Conservation (phyloP, 805 yeast genomes). For the Candida tammaniensis region DNA sequence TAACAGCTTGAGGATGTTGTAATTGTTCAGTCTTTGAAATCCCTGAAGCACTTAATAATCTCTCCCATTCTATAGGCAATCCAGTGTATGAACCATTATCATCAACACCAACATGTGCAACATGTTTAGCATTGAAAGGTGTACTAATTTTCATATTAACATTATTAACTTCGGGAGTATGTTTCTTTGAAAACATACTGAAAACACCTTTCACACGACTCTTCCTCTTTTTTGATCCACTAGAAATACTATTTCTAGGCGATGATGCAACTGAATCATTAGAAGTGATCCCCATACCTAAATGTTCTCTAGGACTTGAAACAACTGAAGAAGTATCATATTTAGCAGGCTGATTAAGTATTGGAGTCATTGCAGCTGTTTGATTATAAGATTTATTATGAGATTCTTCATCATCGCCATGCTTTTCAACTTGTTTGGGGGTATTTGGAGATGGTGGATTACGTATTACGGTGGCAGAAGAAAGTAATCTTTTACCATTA, state of each 20-base stretch:
- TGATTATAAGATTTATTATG: constrained; percentile 19
- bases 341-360: constrained; percentile 15
- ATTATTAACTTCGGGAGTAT: constrained; percentile 11
- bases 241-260: constrained; percentile 10
- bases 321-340: constrained; percentile 9
- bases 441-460: constrained; percentile 10
- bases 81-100: constrained; percentile 87
- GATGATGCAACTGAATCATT: constrained; percentile 17
- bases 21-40: constrained; percentile 85
- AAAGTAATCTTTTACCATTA: constrained; percentile 15
- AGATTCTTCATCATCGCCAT: constrained; percentile 12
- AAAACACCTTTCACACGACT: constrained; percentile 46
- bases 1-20: constrained; percentile 90
- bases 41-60: constrained; percentile 77
- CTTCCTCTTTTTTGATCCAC: constrained; percentile 30
- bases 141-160: constrained; percentile 68
- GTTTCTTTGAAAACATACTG: constrained; percentile 51
- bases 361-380: constrained; percentile 31
- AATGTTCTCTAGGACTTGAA: constrained; percentile 25
- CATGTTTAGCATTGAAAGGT: constrained; percentile 87
- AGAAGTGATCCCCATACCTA: constrained; percentile 18
- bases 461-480: constrained; percentile 22
- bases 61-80: constrained; percentile 90
- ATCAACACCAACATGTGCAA: constrained; percentile 92
- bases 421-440: constrained; percentile 5